phyloP scores from a whole-genome alignment of 1,284 basidiomycete species.

The Sporisorium exsertum region DNA sequence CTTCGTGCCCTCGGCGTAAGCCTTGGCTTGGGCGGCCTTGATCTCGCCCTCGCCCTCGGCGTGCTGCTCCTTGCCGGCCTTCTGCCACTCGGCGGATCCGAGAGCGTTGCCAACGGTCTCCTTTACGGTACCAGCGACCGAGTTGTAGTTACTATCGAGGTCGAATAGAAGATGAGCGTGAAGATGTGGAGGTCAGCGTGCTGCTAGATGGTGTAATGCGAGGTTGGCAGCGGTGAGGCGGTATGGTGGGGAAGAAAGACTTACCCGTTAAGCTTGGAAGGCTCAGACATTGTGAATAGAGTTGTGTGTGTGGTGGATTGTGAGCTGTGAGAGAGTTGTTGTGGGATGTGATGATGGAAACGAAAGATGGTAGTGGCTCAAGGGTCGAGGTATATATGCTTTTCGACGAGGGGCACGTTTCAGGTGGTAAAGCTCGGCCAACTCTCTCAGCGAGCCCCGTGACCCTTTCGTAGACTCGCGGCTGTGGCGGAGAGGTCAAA shows the following conservation, averaged over 20 bases:
- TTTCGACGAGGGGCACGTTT: slow-evolving; percentile 11
- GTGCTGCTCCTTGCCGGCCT: slow-evolving; percentile 61
- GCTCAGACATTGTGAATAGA: slow-evolving; percentile 54
- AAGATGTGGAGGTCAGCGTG: slow-evolving; percentile 1
- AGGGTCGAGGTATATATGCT: slow-evolving; percentile 27
- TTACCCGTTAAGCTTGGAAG: slow-evolving; percentile 56
- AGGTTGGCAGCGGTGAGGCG: background rate
- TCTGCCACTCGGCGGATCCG: slow-evolving; percentile 56
- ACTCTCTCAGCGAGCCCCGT: background rate
- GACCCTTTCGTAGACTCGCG: slow-evolving; percentile 1
- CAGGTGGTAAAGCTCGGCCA: background rate
- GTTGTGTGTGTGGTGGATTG: slow-evolving; percentile 7
- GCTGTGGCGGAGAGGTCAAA: slow-evolving; percentile 2
- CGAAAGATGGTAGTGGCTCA: background rate
- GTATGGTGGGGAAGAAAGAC: background rate
- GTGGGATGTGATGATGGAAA: slow-evolving; percentile 3
- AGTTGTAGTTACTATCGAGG: slow-evolving; percentile 50
- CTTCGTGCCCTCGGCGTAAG: slow-evolving; percentile 60
- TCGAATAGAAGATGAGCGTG: background rate
- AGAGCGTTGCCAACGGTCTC: slow-evolving; percentile 58
- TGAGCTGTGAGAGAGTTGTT: slow-evolving; percentile 5
- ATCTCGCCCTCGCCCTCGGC: slow-evolving; percentile 60
- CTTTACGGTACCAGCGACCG: slow-evolving; percentile 50
- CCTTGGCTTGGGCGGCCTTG: slow-evolving; percentile 61
- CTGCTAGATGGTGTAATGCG: background rate